Percentiles rank a stretch among this genome's conserved stretches.
phyloP scores from a whole-genome alignment of 176 grass and related monocot species.

The Eragrostis nindensis region DNA sequence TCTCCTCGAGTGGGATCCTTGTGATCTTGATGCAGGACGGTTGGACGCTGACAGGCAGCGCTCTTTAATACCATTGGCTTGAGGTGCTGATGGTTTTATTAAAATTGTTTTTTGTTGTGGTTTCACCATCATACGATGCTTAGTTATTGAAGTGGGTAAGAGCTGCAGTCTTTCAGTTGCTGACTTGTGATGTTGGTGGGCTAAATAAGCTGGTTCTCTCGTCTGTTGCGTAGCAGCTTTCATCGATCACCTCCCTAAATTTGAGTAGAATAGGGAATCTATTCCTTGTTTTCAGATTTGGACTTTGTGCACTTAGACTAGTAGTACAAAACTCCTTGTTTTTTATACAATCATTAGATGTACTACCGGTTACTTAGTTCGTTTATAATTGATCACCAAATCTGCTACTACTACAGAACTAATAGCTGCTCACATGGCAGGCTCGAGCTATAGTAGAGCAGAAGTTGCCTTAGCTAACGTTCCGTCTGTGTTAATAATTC shows the following conservation, averaged over 20 bases:
- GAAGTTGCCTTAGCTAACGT: not conserved
- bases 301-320: conserved; percentile 34
- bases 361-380: not conserved
- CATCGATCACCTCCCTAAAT: conserved; percentile 5
- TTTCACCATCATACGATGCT: conserved; percentile 30
- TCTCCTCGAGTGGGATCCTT: conserved; percentile 35
- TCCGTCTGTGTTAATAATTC: not conserved
- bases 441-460: not conserved
- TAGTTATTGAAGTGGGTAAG: conserved; percentile 4
- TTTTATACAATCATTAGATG: not conserved
- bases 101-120: not conserved
- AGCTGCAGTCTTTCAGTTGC: not conserved
- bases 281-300: conserved; percentile 44
- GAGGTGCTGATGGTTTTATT: conserved; percentile 8
- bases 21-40: conserved; percentile 12
- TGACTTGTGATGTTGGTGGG: conserved; percentile 25
- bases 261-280: conserved; percentile 37
- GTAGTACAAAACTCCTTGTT: conserved; percentile 14
- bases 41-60: conserved; percentile 43
- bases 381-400: not conserved
- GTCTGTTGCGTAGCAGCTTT: conserved; percentile 38
- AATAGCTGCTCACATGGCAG: not conserved
- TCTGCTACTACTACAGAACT: not conserved
- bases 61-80: conserved; percentile 41
- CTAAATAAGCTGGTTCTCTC: conserved; percentile 30